phyloP scores from a whole-genome alignment of 202 grass and related monocot species.

The Zoysia matrella region DNA sequence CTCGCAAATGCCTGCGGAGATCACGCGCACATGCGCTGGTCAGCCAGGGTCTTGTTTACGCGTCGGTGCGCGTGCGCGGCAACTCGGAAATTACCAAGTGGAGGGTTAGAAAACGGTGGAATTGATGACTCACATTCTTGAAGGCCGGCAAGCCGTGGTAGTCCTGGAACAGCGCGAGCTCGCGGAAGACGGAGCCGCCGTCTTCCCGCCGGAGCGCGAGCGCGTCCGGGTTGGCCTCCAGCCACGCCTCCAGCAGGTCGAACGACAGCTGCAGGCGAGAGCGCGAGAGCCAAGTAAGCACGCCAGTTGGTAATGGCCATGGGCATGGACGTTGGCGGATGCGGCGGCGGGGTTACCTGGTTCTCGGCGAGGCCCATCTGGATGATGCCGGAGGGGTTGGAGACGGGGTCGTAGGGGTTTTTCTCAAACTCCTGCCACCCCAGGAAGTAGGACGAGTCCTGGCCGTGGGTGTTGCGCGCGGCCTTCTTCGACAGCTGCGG shows the following conservation, averaged over 20 bases:
- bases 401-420: constrained; percentile 66
- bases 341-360: constrained; percentile 14
- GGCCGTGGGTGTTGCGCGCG: constrained; percentile 77
- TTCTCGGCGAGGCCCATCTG: constrained; percentile 99
- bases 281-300: neutral
- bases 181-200: constrained; percentile 71
- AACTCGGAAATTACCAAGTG: neutral
- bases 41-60: too few species aligned
- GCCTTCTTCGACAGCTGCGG: constrained; percentile 79
- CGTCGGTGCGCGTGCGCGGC: neutral
- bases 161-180: constrained; percentile 98
- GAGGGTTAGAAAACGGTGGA: neutral
- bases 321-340: neutral
- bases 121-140: constrained; percentile 64
- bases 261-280: constrained; percentile 65
- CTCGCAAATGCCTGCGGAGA: constrained; percentile 69
- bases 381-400: constrained; percentile 85
- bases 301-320: neutral
- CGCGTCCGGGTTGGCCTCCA: constrained; percentile 70
- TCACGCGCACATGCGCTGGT: neutral
- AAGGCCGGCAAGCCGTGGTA: constrained; percentile 91
- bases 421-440: constrained; percentile 94
- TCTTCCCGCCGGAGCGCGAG: constrained; percentile 59
- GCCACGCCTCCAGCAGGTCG: constrained; percentile 81
- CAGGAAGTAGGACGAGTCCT: constrained; percentile 91